phyloP scores from a whole-genome alignment of 106 monocot genomes.

The Ottelia alismoides region DNA sequence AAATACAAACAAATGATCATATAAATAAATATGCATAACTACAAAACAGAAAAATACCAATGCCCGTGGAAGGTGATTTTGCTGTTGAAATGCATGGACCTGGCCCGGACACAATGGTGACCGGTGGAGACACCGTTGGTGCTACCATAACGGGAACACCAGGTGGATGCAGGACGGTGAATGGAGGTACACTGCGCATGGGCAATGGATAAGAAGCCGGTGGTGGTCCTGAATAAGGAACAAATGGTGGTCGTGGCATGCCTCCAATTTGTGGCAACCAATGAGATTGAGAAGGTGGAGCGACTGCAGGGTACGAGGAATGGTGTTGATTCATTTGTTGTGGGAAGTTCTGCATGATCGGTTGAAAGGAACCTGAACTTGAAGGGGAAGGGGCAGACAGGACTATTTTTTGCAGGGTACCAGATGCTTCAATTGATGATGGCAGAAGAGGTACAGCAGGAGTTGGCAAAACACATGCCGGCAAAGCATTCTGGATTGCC shows the following conservation, averaged over 20 bases:
- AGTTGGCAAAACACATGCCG: too few species aligned
- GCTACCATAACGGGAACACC: conserved; percentile 22
- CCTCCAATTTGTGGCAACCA: conserved; percentile 47
- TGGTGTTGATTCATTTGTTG: conserved; percentile 34
- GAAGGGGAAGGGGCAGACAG: conserved; percentile 20
- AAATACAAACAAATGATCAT: neutral
- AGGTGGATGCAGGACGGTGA: conserved; percentile 30
- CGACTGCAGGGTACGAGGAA: conserved; percentile 15
- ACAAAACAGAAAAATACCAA: conserved; percentile 9
- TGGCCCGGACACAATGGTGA: conserved; percentile 7
- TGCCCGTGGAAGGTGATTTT: conserved; percentile 22
- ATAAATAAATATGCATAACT: neutral
- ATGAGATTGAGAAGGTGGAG: conserved; percentile 29
- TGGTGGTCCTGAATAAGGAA: conserved; percentile 33
- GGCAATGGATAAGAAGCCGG: conserved; percentile 24
- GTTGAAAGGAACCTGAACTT: conserved; percentile 26
- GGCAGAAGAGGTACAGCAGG: conserved; percentile 8
- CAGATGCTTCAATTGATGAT: conserved; percentile 18
- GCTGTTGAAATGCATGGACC: conserved; percentile 6
- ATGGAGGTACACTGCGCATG: conserved; percentile 20
- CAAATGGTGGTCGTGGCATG: conserved; percentile 36
- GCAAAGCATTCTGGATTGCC: too few species aligned
- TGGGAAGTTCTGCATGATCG: too few species aligned
- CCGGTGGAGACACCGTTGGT: conserved; percentile 8
- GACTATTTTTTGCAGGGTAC: conserved; percentile 17